These are phyloP conservation scores for Asclepias syriaca DNA, from an alignment of 257 asterid genomes.

Conservation along the genomic window DNA sequence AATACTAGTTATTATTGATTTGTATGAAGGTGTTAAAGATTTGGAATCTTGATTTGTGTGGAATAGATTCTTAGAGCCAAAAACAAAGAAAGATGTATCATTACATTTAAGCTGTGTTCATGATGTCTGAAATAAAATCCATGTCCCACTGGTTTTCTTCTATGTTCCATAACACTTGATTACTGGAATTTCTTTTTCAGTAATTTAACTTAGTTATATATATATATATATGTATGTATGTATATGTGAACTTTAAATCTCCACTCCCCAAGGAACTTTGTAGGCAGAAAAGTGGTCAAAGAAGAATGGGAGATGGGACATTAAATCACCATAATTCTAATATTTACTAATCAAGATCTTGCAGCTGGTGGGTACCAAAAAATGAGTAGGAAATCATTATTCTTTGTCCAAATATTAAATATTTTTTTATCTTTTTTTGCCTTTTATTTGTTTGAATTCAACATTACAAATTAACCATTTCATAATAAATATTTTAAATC, in stretches of 20 bases:
- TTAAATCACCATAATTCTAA: conserved; percentile 23
- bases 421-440: too few relatives aligned
- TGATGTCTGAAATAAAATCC: background rate
- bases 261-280: conserved; percentile 8
- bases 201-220: background rate
- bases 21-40: too few relatives aligned
- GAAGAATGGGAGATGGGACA: conserved; percentile 28
- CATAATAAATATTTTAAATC: background rate
- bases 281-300: conserved; percentile 50
- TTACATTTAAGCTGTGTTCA: background rate
- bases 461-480: background rate
- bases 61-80: too few relatives aligned
- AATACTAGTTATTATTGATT: too few relatives aligned
- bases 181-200: conserved; percentile 5
- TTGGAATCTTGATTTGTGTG: too few relatives aligned
- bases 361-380: conserved; percentile 30
- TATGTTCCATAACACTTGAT: background rate
- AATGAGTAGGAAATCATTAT: conserved; percentile 59
- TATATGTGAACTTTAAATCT: background rate
- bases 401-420: conserved; percentile 2
- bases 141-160: conserved; percentile 13
- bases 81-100: background rate
- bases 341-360: conserved; percentile 23
- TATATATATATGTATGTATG: too few relatives aligned
- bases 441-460: background rate